These are phyloP conservation scores for Babesia ovata DNA, from an alignment of 169 alveolate species.

Conservation along the genomic window DNA sequence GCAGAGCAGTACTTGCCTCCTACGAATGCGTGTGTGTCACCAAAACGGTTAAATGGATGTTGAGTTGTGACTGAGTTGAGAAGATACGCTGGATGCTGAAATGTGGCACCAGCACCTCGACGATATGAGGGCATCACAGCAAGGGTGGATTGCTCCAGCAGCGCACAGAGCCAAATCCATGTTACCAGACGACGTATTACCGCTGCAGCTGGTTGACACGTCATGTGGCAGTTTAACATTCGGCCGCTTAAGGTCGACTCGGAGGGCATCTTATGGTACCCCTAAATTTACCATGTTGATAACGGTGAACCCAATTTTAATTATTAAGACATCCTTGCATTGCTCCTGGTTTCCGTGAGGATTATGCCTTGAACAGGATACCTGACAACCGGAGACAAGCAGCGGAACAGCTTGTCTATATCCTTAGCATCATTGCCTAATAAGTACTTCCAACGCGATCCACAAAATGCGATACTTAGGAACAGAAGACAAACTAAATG, in stretches of 20 bases:
- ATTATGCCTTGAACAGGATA: too few species aligned
- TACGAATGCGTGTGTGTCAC: not conserved
- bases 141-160: not conserved
- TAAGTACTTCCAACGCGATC: too few species aligned
- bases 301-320: not conserved
- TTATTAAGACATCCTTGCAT: too few species aligned
- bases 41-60: not conserved
- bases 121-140: not conserved
- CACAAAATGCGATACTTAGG: too few species aligned
- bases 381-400: too few species aligned
- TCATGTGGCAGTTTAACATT: not conserved
- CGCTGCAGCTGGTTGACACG: too few species aligned
- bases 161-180: not conserved
- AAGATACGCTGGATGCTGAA: not conserved
- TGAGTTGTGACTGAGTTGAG: not conserved
- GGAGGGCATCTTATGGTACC: conserved; percentile 4
- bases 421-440: too few species aligned
- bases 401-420: too few species aligned
- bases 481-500: too few species aligned
- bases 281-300: not conserved
- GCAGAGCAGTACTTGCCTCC: not conserved
- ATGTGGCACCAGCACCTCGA: not conserved
- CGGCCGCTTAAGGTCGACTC: not conserved
- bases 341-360: too few species aligned
- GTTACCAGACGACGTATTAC: not conserved